Percentiles rank a stretch among this genome's conserved stretches.
Evolutionary conservation across 345 rosid species (phyloP).

Genomic region (Acer yangbiense): DNA sequence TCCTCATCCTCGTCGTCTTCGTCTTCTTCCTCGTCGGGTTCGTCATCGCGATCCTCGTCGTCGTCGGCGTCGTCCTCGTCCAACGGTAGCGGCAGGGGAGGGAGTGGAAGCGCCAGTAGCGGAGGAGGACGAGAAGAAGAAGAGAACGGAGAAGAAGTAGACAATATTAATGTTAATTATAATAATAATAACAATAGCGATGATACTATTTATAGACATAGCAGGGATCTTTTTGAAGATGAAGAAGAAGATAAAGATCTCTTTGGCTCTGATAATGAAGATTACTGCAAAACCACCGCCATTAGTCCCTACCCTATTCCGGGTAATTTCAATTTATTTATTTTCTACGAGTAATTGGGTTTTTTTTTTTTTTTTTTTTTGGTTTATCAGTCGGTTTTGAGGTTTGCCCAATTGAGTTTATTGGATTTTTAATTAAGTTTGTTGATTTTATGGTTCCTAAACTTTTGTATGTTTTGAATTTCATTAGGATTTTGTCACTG

Average conservation of each 20-base stretch:
- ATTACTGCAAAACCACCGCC: slow-evolving; percentile 75
- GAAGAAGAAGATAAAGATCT: slow-evolving; percentile 58
- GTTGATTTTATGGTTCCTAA: background rate
- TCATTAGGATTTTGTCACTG: background rate
- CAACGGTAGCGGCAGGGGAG: slow-evolving; percentile 42
- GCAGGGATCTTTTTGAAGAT: slow-evolving; percentile 15
- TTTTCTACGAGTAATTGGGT: background rate
- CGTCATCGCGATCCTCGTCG: slow-evolving; percentile 42
- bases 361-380: no score
- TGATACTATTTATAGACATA: slow-evolving; percentile 11
- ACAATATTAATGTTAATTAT: slow-evolving; percentile 15
- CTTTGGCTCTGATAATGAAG: slow-evolving; percentile 90
- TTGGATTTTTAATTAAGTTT: background rate
- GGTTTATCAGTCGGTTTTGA: background rate
- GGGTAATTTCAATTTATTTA: slow-evolving; percentile 40
- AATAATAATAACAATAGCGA: slow-evolving; percentile 11
- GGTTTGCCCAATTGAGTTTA: background rate
- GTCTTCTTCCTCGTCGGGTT: slow-evolving; percentile 56
- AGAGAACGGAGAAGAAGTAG: slow-evolving; percentile 50
- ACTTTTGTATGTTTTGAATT: background rate
- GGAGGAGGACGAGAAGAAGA: slow-evolving; percentile 51
- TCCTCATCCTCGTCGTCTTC: slow-evolving; percentile 59
- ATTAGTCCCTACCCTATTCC: slow-evolving; percentile 69
- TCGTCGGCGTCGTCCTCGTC: slow-evolving; percentile 38
- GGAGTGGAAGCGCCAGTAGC: slow-evolving; percentile 50